These are phyloP conservation scores for Hyaloscypha finlandica DNA, from an alignment of 495 filamentous ascomycete species.

Conservation along the genomic window DNA sequence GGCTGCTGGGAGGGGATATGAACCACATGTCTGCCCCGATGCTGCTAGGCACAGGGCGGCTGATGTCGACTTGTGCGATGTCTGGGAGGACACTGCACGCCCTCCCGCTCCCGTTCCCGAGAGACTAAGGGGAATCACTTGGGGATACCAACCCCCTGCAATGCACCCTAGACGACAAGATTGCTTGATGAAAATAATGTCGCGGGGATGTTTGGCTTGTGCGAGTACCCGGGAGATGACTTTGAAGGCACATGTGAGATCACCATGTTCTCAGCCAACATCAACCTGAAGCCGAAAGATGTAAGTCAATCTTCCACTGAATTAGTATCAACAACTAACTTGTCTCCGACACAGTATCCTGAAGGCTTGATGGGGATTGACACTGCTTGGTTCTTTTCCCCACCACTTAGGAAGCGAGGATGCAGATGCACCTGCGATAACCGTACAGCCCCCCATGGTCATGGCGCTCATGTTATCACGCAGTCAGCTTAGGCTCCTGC, in stretches of 20 bases:
- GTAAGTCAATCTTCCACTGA: conserved; percentile 7
- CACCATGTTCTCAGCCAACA: conserved; percentile 5
- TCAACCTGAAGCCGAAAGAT: conserved; percentile 2
- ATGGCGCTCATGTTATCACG: conserved; percentile 6
- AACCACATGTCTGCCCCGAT: conserved; percentile 21
- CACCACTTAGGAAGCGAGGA: conserved; percentile 8
- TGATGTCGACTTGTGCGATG: conserved; percentile 24
- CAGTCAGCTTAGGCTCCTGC: conserved; percentile 5
- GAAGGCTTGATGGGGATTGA: conserved; percentile 5
- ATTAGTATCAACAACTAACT: conserved; percentile 6
- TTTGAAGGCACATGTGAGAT: conserved; percentile 7
- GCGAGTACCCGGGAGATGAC: conserved; percentile 5
- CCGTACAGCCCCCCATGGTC: conserved; percentile 5
- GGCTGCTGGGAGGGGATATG: conserved; percentile 29
- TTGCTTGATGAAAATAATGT: conserved; percentile 4
- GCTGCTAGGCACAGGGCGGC: conserved; percentile 7
- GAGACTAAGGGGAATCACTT: conserved; percentile 25
- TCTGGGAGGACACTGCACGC: conserved; percentile 25
- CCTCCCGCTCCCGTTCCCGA: conserved; percentile 18
- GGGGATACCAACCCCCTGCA: conserved; percentile 22
- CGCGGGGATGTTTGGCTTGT: conserved; percentile 5
- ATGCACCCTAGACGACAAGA: too few relatives aligned
- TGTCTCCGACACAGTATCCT: conserved; percentile 6
- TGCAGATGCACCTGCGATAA: conserved; percentile 8
- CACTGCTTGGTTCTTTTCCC: conserved; percentile 4